phyloP scores from a whole-genome alignment of 345 rosid genomes.

The Arabidopsis thaliana region DNA sequence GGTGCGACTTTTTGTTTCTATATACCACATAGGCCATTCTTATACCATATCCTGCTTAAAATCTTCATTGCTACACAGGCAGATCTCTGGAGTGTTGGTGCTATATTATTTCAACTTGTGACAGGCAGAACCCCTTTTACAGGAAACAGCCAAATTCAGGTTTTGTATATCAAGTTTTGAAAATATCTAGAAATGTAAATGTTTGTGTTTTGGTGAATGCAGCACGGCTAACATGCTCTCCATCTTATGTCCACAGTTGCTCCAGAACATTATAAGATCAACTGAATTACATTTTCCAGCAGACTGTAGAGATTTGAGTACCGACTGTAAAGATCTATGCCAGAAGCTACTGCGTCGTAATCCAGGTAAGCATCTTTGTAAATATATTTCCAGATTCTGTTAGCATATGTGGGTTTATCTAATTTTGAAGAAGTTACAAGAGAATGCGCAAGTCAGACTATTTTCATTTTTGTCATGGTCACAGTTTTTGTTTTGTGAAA shows the following conservation, averaged over 20 bases:
- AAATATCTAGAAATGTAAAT: neutral
- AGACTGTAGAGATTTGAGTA: slow-evolving; percentile 61
- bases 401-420: slow-evolving; percentile 14
- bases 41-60: slow-evolving; percentile 48
- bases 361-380: slow-evolving; percentile 67
- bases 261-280: slow-evolving; percentile 86
- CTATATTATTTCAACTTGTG: slow-evolving; percentile 94
- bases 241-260: slow-evolving; percentile 65
- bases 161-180: slow-evolving; percentile 39
- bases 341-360: slow-evolving; percentile 80
- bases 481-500: slow-evolving; percentile 11
- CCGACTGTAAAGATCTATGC: slow-evolving; percentile 89
- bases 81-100: slow-evolving; percentile 99
- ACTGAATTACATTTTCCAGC: slow-evolving; percentile 80
- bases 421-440: slow-evolving; percentile 1
- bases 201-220: slow-evolving; percentile 6
- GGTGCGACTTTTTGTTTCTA: slow-evolving; percentile 54
- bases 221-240: slow-evolving; percentile 25
- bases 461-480: neutral
- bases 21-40: slow-evolving; percentile 18
- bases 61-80: slow-evolving; percentile 73
- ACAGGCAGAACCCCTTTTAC: slow-evolving; percentile 95
- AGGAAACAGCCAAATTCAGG: slow-evolving; percentile 94
- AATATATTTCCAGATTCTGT: neutral
- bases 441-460: neutral